Percentiles rank a stretch among this genome's conserved stretches.
phyloP scores from a whole-genome alignment of 495 filamentous ascomycete genomes.

The Lindgomyces ingoldianus region DNA sequence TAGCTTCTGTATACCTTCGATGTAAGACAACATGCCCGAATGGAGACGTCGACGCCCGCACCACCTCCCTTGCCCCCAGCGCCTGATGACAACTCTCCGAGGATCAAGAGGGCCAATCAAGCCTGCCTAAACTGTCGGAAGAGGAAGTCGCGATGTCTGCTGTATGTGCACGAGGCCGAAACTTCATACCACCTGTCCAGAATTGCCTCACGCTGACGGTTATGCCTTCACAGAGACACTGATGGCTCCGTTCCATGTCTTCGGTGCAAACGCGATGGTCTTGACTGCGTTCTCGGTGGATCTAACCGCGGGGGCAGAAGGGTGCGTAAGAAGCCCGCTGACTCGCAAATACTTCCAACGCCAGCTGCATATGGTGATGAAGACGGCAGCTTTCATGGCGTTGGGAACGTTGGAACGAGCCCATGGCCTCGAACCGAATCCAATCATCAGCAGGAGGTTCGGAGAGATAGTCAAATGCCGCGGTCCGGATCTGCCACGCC shows the following conservation, averaged over 20 bases:
- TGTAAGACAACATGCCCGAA: slow-evolving; percentile 18
- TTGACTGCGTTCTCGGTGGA: slow-evolving; percentile 62
- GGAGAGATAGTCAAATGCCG: slow-evolving; percentile 40
- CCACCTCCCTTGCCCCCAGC: slow-evolving; percentile 2
- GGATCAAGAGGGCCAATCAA: slow-evolving; percentile 60
- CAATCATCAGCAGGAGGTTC: slow-evolving; percentile 36
- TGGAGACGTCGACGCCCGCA: slow-evolving; percentile 23
- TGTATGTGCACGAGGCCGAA: slow-evolving; percentile 49
- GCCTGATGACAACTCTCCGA: slow-evolving; percentile 21
- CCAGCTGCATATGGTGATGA: slow-evolving; percentile 16
- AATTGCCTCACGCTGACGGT: neutral
- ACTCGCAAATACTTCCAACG: slow-evolving; percentile 33
- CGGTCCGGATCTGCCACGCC: slow-evolving; percentile 44
- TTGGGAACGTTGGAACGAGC: slow-evolving; percentile 36
- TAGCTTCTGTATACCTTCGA: neutral
- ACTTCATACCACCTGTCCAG: slow-evolving; percentile 3
- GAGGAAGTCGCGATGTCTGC: slow-evolving; percentile 64
- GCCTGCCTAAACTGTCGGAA: slow-evolving; percentile 65
- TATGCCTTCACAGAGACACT: slow-evolving; percentile 23
- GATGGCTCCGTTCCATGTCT: slow-evolving; percentile 58
- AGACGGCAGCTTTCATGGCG: slow-evolving; percentile 26
- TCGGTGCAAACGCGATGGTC: slow-evolving; percentile 59
- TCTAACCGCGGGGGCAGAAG: slow-evolving; percentile 64
- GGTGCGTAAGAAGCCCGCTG: slow-evolving; percentile 52
- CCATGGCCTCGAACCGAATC: slow-evolving; percentile 24